Evolutionary conservation across 768 basidiomycete species (phyloP).

Genomic region (Russula sp.): DNA sequence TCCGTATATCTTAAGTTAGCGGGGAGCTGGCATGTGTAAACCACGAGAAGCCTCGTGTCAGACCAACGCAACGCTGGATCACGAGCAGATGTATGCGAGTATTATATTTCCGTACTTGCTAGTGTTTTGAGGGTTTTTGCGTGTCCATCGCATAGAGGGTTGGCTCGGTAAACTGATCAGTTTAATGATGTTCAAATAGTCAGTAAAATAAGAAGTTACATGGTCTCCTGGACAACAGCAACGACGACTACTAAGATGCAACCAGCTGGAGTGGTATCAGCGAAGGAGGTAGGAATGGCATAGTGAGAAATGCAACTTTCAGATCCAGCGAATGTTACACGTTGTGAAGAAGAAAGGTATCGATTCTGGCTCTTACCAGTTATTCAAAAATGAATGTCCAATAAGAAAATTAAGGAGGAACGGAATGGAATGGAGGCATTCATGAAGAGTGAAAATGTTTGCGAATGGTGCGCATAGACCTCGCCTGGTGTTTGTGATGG

Average conservation of each 20-base stretch:
- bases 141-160: too few species aligned
- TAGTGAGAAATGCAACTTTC: not conserved
- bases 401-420: too few species aligned
- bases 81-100: too few species aligned
- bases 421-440: not conserved
- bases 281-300: not conserved
- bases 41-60: too few species aligned
- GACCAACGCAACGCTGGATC: too few species aligned
- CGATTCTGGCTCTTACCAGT: not conserved
- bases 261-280: not conserved
- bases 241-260: not conserved
- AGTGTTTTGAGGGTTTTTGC: too few species aligned
- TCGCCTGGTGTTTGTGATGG: slow-evolving; percentile 1
- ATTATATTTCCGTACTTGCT: too few species aligned
- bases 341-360: not conserved
- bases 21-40: too few species aligned
- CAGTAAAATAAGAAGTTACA: not conserved
- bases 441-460: not conserved
- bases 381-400: not conserved
- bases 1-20: too few species aligned
- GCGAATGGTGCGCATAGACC: slow-evolving; percentile 2
- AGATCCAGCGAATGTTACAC: not conserved
- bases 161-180: too few species aligned
- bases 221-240: not conserved
- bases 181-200: too few species aligned